Evolutionary conservation across 257 asterid genomes (phyloP).

Genomic region (Thymus mandschuricus): DNA sequence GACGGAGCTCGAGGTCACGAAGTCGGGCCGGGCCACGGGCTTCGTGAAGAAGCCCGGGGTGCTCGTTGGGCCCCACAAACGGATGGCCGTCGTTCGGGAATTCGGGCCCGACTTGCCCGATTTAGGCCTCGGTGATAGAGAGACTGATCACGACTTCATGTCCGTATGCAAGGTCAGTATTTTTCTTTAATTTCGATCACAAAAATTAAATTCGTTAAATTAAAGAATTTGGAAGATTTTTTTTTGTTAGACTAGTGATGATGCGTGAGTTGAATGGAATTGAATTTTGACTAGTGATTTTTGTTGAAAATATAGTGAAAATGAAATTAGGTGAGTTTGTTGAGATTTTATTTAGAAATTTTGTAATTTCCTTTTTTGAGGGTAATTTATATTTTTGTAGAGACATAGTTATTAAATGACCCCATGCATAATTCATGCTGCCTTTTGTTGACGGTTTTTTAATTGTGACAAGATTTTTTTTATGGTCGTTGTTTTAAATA

Average conservation of each 20-base stretch:
- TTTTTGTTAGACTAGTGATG: neutral
- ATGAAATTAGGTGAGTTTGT: slow-evolving; percentile 26
- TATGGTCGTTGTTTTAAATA: neutral
- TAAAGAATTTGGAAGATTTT: neutral
- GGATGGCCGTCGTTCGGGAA: slow-evolving; percentile 57
- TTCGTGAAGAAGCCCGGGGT: slow-evolving; percentile 80
- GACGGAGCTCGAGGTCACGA: slow-evolving; percentile 67
- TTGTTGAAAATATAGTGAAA: neutral
- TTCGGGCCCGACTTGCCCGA: slow-evolving; percentile 67
- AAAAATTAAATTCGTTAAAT: neutral
- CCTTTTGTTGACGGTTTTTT: slow-evolving; percentile 9
- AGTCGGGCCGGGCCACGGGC: slow-evolving; percentile 79
- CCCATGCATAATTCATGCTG: slow-evolving; percentile 38
- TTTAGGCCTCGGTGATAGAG: slow-evolving; percentile 86
- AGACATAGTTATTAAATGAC: slow-evolving; percentile 25
- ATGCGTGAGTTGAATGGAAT: neutral
- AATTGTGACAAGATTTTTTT: neutral
- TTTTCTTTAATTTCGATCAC: slow-evolving; percentile 2
- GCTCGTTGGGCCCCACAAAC: slow-evolving; percentile 67
- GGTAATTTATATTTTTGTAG: neutral
- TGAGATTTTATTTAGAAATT: slow-evolving; percentile 12
- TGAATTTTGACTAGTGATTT: neutral
- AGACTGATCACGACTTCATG: slow-evolving; percentile 80
- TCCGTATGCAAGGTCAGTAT: slow-evolving; percentile 80
- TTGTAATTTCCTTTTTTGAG: neutral